Percentiles rank a stretch among this genome's conserved stretches.
Evolutionary conservation across 257 asterid genomes (phyloP).

Genomic region (Solanum appendiculatum): DNA sequence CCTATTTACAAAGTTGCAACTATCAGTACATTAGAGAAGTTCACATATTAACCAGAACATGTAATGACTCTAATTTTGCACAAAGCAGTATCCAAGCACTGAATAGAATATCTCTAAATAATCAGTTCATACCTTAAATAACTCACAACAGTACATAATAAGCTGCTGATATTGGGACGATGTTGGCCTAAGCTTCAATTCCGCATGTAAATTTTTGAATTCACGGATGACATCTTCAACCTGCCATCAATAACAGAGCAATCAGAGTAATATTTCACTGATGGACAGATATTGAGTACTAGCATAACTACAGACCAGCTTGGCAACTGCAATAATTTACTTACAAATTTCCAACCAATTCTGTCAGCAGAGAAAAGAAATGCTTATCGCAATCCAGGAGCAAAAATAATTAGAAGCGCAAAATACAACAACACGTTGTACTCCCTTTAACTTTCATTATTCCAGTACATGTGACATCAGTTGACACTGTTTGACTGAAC

Average conservation of each 20-base stretch:
- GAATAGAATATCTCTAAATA: background rate
- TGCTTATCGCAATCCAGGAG: background rate
- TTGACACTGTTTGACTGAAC: background rate
- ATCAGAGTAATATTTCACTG: background rate
- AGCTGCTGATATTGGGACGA: slow-evolving; percentile 55
- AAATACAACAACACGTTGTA: background rate
- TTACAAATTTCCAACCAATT: background rate
- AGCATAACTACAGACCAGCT: background rate
- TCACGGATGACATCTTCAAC: slow-evolving; percentile 53
- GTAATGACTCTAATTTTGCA: background rate
- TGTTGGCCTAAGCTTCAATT: slow-evolving; percentile 49
- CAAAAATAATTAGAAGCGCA: background rate
- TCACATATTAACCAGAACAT: background rate
- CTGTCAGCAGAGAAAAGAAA: background rate
- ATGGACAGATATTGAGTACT: background rate
- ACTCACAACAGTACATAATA: slow-evolving; percentile 39
- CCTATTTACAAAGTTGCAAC: slow-evolving; percentile 28
- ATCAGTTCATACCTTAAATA: slow-evolving; percentile 48
- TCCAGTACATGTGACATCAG: background rate
- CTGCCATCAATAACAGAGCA: slow-evolving; percentile 25
- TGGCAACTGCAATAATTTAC: background rate
- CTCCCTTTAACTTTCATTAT: background rate
- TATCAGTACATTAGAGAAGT: background rate
- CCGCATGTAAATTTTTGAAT: slow-evolving; percentile 42
- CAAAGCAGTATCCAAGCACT: background rate